These are phyloP conservation scores for Fusarium nygamai DNA, from an alignment of 2,329 filamentous ascomycete species.

Conservation along the genomic window DNA sequence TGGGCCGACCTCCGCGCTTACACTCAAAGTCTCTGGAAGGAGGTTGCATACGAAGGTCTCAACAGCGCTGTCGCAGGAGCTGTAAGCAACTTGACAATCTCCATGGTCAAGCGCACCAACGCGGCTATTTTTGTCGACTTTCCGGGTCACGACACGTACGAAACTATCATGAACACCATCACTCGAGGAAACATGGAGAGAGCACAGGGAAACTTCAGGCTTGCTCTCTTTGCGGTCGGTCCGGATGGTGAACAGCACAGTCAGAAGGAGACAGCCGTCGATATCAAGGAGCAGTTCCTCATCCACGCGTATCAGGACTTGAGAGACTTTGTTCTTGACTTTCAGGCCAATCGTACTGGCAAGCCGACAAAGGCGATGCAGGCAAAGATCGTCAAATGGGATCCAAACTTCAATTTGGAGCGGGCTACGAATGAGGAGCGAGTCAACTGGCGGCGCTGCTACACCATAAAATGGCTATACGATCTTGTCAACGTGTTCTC, in stretches of 20 bases:
- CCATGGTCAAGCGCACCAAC: constrained; percentile 52
- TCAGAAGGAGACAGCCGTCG: constrained; percentile 33
- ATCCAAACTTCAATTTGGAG: constrained; percentile 52
- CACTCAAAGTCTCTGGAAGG: constrained; percentile 53
- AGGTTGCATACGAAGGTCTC: constrained; percentile 56
- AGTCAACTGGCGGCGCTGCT: constrained; percentile 57
- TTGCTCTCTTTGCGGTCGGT: not conserved
- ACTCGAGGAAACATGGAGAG: constrained; percentile 50
- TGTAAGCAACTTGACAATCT: constrained; percentile 53
- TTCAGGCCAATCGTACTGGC: constrained; percentile 54
- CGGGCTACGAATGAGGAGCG: constrained; percentile 51
- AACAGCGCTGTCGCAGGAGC: constrained; percentile 58
- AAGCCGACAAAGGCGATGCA: constrained; percentile 58
- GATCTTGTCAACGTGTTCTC: constrained; percentile 60
- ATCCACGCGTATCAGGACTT: constrained; percentile 55
- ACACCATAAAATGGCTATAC: constrained; percentile 63
- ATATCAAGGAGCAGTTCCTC: constrained; percentile 56
- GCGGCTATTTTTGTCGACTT: constrained; percentile 57
- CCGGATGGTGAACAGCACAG: not conserved
- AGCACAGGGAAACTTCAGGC: constrained; percentile 10
- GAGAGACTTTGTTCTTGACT: constrained; percentile 57
- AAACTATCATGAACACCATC: constrained; percentile 54
- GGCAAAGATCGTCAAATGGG: constrained; percentile 51
- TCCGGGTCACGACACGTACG: constrained; percentile 55
- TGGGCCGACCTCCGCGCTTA: constrained; percentile 52